Percentiles rank a stretch among this genome's conserved stretches.
These are phyloP conservation scores for Mucor irregularis DNA, from an alignment of 371 early-diverging fungal species.

Conservation along the genomic window DNA sequence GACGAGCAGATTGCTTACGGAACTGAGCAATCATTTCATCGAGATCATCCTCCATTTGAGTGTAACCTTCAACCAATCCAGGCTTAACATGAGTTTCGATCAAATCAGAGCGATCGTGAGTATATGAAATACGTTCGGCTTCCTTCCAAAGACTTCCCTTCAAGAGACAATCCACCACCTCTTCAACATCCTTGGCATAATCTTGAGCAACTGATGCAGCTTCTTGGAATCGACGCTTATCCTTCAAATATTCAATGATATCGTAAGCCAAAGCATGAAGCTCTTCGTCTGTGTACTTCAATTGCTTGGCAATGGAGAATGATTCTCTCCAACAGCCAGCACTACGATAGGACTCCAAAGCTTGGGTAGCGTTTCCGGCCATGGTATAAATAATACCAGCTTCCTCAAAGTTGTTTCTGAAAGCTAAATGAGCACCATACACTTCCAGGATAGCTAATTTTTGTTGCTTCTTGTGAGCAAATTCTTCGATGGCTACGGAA, in stretches of 20 bases:
- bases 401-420: conserved; percentile 62
- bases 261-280: conserved; percentile 52
- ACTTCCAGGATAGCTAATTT: conserved; percentile 52
- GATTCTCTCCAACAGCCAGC: conserved; percentile 74
- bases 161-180: conserved; percentile 61
- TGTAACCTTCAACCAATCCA: conserved; percentile 64
- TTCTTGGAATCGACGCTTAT: conserved; percentile 59
- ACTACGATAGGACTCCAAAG: conserved; percentile 68
- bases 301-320: conserved; percentile 64
- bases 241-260: conserved; percentile 53
- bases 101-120: conserved; percentile 63
- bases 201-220: conserved; percentile 68
- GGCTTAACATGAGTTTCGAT: conserved; percentile 78
- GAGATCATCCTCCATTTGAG: conserved; percentile 69
- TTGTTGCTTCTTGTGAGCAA: conserved; percentile 45
- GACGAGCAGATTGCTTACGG: conserved; percentile 60
- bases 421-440: conserved; percentile 68
- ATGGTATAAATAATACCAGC: conserved; percentile 75
- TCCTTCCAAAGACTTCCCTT: conserved; percentile 75
- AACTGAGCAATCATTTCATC: conserved; percentile 73
- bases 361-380: conserved; percentile 61
- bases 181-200: conserved; percentile 68
- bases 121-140: conserved; percentile 61
- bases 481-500: conserved; percentile 60
- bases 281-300: conserved; percentile 50